Conservation (phyloP, 139 green algal species). For the Picochlorum sp. region DNA sequence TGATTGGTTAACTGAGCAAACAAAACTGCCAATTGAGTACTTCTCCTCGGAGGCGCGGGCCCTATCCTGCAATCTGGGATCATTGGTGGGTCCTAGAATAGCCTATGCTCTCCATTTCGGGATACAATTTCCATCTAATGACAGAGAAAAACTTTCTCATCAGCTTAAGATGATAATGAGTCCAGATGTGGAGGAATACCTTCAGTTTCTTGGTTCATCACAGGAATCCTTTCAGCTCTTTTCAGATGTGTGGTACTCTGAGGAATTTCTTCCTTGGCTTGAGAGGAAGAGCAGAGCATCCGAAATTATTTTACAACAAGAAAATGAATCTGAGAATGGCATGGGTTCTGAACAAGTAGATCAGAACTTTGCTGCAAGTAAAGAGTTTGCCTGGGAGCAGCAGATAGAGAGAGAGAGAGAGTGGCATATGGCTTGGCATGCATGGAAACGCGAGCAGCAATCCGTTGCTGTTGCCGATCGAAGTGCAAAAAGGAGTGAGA, state of each 20-base stretch:
- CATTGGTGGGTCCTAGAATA: background rate
- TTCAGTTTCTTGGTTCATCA: too few species aligned
- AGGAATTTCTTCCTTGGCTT: background rate
- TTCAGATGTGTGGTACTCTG: background rate
- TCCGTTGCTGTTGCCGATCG: background rate
- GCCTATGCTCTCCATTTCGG: constrained; percentile 7
- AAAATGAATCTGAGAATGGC: background rate
- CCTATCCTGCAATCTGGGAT: background rate
- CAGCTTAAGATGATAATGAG: too few species aligned
- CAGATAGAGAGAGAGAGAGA: constrained; percentile 10
- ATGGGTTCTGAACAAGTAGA: background rate
- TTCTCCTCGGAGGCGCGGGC: background rate
- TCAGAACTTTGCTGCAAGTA: background rate
- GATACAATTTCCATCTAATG: background rate
- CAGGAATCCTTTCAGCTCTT: background rate
- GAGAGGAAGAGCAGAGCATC: constrained; percentile 1
- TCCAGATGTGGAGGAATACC: too few species aligned
- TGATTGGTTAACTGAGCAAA: constrained; percentile 24
- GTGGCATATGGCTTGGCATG: constrained; percentile 5
- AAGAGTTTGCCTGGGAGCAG: constrained; percentile 12
- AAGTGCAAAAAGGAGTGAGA: background rate
- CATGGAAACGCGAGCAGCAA: constrained; percentile 2
- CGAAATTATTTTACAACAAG: constrained; percentile 1
- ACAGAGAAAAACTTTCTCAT: background rate
- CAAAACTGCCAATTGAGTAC: constrained; percentile 8